Conservation (phyloP, 2,329 filamentous ascomycete species). For the Phyllosticta citribraziliensis region DNA sequence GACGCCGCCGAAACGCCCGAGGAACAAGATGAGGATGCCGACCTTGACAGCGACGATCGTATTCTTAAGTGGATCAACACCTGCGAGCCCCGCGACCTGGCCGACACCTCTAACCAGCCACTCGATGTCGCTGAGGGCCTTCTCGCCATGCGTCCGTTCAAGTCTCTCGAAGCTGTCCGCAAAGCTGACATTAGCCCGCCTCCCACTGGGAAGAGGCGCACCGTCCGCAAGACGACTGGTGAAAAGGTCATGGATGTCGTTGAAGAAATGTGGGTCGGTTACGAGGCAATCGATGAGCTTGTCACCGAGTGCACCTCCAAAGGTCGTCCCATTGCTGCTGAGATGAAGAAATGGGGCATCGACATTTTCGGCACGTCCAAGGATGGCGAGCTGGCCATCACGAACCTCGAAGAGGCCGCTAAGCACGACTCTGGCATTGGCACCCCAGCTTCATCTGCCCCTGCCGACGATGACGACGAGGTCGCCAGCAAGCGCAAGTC, state of each 20-base stretch:
- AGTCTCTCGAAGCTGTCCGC: slow-evolving; percentile 53
- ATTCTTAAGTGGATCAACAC: slow-evolving; percentile 77
- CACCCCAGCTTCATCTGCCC: slow-evolving; percentile 41
- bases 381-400: slow-evolving; percentile 53
- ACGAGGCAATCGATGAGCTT: slow-evolving; percentile 73
- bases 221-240: slow-evolving; percentile 40
- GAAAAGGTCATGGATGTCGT: slow-evolving; percentile 59
- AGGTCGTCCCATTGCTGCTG: slow-evolving; percentile 54
- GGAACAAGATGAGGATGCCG: slow-evolving; percentile 21
- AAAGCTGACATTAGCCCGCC: slow-evolving; percentile 42
- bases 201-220: slow-evolving; percentile 34
- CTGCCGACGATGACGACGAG: slow-evolving; percentile 32
- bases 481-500: slow-evolving; percentile 28
- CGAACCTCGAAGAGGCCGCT: slow-evolving; percentile 38
- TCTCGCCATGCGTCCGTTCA: slow-evolving; percentile 66
- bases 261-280: slow-evolving; percentile 65
- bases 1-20: slow-evolving; percentile 21
- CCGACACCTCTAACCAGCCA: slow-evolving; percentile 70
- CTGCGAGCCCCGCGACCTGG: slow-evolving; percentile 63
- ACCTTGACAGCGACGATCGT: slow-evolving; percentile 36
- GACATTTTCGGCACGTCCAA: slow-evolving; percentile 46
- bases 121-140: slow-evolving; percentile 60
- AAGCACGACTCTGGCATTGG: slow-evolving; percentile 55
- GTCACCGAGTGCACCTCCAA: slow-evolving; percentile 66
- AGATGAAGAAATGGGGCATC: slow-evolving; percentile 60